These are phyloP conservation scores for Euptelea pleiosperma DNA, from an alignment of 164 flowering plant genomes.

Conservation along the genomic window DNA sequence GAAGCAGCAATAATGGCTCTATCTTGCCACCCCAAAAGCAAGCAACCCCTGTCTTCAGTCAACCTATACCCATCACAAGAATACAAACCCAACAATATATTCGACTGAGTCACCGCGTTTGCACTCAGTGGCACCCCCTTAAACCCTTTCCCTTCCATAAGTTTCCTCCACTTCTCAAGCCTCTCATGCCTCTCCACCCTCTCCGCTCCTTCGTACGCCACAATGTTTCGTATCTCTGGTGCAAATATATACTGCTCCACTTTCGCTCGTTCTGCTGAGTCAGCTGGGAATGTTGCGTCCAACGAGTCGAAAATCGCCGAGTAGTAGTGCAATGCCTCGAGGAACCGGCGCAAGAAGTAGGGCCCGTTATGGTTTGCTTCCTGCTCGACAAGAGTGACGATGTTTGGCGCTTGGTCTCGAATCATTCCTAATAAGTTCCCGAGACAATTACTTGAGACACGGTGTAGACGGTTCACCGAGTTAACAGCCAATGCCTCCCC, in stretches of 20 bases:
- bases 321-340: constrained; percentile 67
- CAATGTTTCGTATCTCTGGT: constrained; percentile 64
- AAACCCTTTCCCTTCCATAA: constrained; percentile 70
- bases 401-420: constrained; percentile 68
- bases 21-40: constrained; percentile 79
- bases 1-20: constrained; percentile 64
- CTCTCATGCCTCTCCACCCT: constrained; percentile 65
- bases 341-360: constrained; percentile 64
- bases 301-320: constrained; percentile 73
- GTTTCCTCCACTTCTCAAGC: constrained; percentile 73
- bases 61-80: constrained; percentile 61
- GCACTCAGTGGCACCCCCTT: constrained; percentile 51
- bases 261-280: constrained; percentile 56
- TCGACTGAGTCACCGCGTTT: constrained; percentile 67
- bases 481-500: constrained; percentile 75
- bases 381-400: constrained; percentile 64
- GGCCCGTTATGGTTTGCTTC: constrained; percentile 80
- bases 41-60: constrained; percentile 65
- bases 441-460: constrained; percentile 38
- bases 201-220: constrained; percentile 66
- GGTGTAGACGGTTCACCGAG: constrained; percentile 57
- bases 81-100: constrained; percentile 54
- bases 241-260: constrained; percentile 75
- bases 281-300: constrained; percentile 63
- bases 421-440: constrained; percentile 56